Conservation (phyloP, 768 basidiomycete genomes). For the Leccinum ochraceum region DNA sequence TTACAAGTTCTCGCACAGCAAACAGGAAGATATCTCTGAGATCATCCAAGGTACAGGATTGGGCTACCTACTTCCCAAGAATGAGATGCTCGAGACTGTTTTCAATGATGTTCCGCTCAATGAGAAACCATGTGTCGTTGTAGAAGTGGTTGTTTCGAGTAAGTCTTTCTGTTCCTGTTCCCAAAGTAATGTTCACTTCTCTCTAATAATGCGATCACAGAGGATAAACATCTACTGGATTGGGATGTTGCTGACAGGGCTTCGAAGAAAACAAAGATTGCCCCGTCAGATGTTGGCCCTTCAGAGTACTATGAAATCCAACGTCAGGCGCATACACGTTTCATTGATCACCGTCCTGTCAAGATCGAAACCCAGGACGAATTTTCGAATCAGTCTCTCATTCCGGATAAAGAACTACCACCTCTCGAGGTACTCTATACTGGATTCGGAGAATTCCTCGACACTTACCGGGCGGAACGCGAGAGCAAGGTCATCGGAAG, state of each 20-base stretch:
- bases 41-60: neutral
- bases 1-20: neutral
- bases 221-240: neutral
- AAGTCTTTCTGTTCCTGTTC: neutral
- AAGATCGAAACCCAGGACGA: neutral
- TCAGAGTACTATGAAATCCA: neutral
- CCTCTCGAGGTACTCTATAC: neutral
- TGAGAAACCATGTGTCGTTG: neutral
- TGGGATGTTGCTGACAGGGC: neutral
- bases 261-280: neutral
- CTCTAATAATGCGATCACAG: neutral
- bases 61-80: neutral
- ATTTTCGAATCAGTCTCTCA: neutral
- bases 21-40: neutral
- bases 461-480: neutral
- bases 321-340: neutral
- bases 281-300: neutral
- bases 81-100: neutral
- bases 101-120: neutral
- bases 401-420: neutral
- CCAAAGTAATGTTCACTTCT: neutral
- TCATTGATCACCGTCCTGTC: neutral
- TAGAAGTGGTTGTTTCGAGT: neutral
- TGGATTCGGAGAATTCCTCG: neutral
- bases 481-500: neutral